Evolutionary conservation across 108 stramenopile species (phyloP).

Genomic region (Nitzschia sp.): DNA sequence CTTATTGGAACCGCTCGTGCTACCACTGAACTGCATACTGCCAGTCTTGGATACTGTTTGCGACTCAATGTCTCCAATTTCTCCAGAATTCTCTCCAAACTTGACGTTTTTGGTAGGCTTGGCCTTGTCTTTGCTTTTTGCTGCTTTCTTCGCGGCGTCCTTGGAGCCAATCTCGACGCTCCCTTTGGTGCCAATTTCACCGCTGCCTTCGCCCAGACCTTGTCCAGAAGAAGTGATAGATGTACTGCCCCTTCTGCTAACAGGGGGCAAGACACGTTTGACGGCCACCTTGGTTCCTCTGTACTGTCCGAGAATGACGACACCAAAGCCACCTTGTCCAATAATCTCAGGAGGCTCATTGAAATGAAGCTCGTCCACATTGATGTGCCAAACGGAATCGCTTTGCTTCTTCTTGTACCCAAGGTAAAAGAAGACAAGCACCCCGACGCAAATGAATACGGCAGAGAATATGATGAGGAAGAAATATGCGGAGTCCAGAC

Average conservation of each 20-base stretch:
- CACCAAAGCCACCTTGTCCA: constrained; percentile 46
- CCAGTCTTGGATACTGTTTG: background rate
- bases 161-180: background rate
- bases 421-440: constrained; percentile 1
- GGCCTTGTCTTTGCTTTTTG: background rate
- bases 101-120: background rate
- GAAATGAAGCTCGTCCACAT: constrained; percentile 29
- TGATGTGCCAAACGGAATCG: constrained; percentile 27
- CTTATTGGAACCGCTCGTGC: constrained; percentile 32
- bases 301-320: constrained; percentile 45
- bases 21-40: constrained; percentile 55
- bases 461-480: constrained; percentile 10
- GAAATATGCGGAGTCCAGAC: constrained; percentile 4
- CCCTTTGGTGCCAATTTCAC: background rate
- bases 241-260: background rate
- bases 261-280: constrained; percentile 45
- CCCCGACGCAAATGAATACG: background rate
- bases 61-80: constrained; percentile 14
- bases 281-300: constrained; percentile 48
- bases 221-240: background rate
- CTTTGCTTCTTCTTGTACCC: constrained; percentile 15
- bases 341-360: constrained; percentile 30
- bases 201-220: background rate
- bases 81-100: background rate
- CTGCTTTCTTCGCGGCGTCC: background rate